Percentiles rank a stretch among this genome's conserved stretches.
Conservation (phyloP, 2,329 filamentous ascomycete genomes). For the Colletotrichum cordylinicola region DNA sequence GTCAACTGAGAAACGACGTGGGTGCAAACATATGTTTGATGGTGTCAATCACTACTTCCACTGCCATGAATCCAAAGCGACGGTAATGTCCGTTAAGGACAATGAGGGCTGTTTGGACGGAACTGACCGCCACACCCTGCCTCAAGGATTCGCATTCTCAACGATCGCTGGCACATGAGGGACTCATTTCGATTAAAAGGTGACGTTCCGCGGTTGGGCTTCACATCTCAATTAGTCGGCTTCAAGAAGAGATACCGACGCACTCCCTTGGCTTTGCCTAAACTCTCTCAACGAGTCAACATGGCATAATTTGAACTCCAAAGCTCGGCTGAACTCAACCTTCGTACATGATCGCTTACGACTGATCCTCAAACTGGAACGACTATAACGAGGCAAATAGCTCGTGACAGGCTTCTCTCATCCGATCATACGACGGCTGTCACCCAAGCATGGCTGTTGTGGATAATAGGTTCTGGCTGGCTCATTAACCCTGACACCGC, state of each 20-base stretch:
- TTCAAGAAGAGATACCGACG: not conserved
- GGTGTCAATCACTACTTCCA: too few species aligned
- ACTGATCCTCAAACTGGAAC: not conserved
- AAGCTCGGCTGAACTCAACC: not conserved
- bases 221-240: not conserved
- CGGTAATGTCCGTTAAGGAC: too few species aligned
- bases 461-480: slow-evolving; percentile 29
- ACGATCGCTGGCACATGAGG: fast-evolving
- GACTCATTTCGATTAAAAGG: not conserved
- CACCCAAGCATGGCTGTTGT: not conserved
- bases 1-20: too few species aligned
- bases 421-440: not conserved
- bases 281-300: too few species aligned
- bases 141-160: not conserved
- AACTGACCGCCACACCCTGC: not conserved
- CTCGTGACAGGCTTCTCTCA: not conserved
- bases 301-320: not conserved
- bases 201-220: not conserved
- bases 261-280: not conserved
- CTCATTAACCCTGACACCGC: slow-evolving; percentile 25
- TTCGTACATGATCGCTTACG: not conserved
- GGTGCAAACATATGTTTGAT: too few species aligned
- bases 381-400: not conserved
- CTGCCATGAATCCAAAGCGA: too few species aligned
- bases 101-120: too few species aligned